These are phyloP conservation scores for Mycena amicta DNA, from an alignment of 768 basidiomycete species.

Conservation along the genomic window DNA sequence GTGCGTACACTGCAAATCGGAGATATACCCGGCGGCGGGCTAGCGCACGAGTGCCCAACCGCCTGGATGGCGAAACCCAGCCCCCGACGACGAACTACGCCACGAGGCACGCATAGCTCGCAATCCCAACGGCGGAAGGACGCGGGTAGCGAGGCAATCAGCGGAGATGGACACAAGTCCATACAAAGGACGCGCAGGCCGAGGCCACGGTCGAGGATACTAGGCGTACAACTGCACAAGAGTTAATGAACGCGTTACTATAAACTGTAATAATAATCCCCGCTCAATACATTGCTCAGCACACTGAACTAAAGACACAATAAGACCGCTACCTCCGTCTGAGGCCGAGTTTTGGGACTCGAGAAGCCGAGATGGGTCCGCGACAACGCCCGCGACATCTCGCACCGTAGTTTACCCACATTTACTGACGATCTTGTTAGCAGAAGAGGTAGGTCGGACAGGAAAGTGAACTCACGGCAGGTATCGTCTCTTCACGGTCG, in stretches of 20 bases:
- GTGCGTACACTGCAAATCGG: too few relatives aligned
- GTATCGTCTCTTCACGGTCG: not conserved
- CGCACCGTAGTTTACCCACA: not conserved
- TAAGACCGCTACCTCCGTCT: not conserved
- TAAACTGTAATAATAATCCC: not conserved
- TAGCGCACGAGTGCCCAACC: not conserved
- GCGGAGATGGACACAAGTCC: not conserved
- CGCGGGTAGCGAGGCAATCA: not conserved
- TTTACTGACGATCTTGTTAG: constrained; percentile 5
- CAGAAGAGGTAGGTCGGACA: constrained; percentile 3
- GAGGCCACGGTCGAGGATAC: too few relatives aligned
- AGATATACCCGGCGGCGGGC: constrained; percentile 2
- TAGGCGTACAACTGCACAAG: too few relatives aligned
- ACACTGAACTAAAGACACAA: not conserved
- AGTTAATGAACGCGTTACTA: not conserved
- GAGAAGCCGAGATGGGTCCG: not conserved
- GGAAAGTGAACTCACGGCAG: not conserved
- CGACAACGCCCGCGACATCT: too few relatives aligned
- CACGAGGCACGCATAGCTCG: not conserved
- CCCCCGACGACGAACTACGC: not conserved
- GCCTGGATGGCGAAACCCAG: not conserved
- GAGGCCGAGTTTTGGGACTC: constrained; percentile 1
- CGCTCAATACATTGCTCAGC: not conserved
- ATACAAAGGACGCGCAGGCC: too few relatives aligned
- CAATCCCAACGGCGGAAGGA: not conserved